Evolutionary conservation across 305 asterid genomes (phyloP).

Genomic region (Euphrasia arctica): DNA sequence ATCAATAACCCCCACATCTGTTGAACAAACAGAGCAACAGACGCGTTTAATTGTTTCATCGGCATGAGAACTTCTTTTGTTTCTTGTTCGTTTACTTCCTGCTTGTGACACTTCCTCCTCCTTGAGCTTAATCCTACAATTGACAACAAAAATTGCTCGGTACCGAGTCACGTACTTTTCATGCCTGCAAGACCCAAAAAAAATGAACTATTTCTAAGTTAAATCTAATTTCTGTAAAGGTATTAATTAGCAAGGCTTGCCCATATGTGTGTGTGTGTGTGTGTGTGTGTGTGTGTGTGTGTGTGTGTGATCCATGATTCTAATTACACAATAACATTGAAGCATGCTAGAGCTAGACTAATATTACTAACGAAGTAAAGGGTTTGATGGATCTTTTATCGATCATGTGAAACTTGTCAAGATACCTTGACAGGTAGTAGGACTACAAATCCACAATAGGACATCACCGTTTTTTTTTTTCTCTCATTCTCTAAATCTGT

Average conservation of each 20-base stretch:
- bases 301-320: not conserved
- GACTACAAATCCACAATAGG: not conserved
- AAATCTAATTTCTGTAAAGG: not conserved
- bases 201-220: not conserved
- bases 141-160: conserved; percentile 82
- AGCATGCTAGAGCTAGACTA: not conserved
- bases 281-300: not conserved
- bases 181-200: conserved; percentile 51
- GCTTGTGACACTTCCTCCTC: conserved; percentile 34
- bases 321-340: not conserved
- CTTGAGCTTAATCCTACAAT: conserved; percentile 50
- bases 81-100: conserved; percentile 72
- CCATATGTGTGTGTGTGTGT: not conserved
- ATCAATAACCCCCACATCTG: conserved; percentile 78
- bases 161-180: conserved; percentile 71
- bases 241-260: not conserved
- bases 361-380: not conserved
- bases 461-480: not conserved
- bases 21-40: conserved; percentile 74
- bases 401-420: not conserved
- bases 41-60: conserved; percentile 46
- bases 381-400: not conserved
- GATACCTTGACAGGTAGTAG: not conserved
- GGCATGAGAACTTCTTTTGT: conserved; percentile 29
- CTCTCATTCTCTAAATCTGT: conserved; percentile 4